Conservation (phyloP, 805 yeast genomes). For the Metschnikowia lunata region DNA sequence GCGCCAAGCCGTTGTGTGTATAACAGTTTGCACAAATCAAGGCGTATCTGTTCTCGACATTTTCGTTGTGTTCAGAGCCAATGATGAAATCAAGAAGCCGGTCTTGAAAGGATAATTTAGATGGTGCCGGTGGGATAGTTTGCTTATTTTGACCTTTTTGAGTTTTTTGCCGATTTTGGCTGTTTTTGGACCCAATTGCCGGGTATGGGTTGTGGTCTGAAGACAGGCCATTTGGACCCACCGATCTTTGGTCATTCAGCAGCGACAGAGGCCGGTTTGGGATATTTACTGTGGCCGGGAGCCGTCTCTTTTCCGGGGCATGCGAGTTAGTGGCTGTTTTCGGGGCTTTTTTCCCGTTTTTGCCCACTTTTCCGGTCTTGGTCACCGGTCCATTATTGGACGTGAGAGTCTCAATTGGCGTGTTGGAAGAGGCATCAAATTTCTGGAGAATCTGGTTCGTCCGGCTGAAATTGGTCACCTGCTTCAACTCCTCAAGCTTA, state of each 20-base stretch:
- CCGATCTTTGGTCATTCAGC: background rate
- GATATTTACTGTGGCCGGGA: constrained; percentile 5
- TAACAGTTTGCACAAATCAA: constrained; percentile 64
- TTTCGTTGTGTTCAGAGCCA: constrained; percentile 61
- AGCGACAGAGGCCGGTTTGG: background rate
- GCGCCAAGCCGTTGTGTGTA: constrained; percentile 77
- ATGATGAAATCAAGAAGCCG: constrained; percentile 34
- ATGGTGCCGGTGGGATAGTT: background rate
- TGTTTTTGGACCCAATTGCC: too few species aligned
- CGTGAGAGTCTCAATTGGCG: too few species aligned
- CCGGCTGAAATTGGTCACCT: constrained; percentile 67
- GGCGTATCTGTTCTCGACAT: constrained; percentile 59
- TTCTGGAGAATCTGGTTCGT: constrained; percentile 71
- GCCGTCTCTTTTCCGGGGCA: background rate
- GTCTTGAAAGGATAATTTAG: constrained; percentile 28
- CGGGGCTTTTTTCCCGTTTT: background rate
- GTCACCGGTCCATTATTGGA: too few species aligned
- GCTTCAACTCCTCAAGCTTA: constrained; percentile 64
- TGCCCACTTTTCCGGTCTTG: background rate
- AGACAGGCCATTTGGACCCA: background rate
- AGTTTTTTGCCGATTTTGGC: background rate
- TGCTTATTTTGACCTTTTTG: background rate
- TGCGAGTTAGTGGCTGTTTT: background rate
- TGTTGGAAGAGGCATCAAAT: constrained; percentile 25
- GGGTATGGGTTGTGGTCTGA: background rate